phyloP scores from a whole-genome alignment of 108 stramenopile species.

The Pseudonitzschia delicatissima region DNA sequence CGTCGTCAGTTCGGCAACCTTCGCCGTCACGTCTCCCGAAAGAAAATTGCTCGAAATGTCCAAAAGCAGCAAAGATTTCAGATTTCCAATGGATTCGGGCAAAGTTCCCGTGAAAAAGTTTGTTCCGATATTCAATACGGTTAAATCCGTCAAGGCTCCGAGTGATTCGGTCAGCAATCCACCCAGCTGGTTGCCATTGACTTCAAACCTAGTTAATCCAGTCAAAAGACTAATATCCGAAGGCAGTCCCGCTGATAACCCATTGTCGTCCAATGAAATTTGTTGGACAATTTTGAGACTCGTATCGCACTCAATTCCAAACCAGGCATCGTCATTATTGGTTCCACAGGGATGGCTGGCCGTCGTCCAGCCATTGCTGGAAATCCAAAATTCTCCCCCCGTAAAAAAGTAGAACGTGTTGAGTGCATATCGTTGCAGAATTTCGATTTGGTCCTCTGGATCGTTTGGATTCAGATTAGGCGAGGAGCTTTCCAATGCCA shows the following conservation, averaged over 20 bases:
- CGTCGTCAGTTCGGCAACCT: conserved; percentile 19
- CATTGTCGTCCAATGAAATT: conserved; percentile 25
- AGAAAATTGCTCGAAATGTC: conserved; percentile 32
- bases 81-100: conserved; percentile 44
- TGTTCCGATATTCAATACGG: conserved; percentile 43
- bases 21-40: conserved; percentile 13
- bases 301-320: conserved; percentile 28
- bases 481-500: conserved; percentile 8
- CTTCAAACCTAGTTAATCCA: conserved; percentile 12
- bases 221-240: conserved; percentile 53
- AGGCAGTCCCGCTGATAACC: conserved; percentile 47
- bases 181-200: conserved; percentile 38
- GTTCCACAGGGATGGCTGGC: conserved; percentile 17
- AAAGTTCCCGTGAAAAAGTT: conserved; percentile 63
- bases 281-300: conserved; percentile 2
- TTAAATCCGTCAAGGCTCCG: conserved; percentile 44
- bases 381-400: conserved; percentile 51
- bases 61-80: conserved; percentile 33
- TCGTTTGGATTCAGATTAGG: conserved; percentile 27
- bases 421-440: conserved; percentile 51
- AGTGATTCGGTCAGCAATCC: conserved; percentile 58
- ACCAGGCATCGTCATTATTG: conserved; percentile 21
- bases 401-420: conserved; percentile 52
- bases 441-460: conserved; percentile 21
- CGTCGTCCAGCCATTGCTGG: conserved; percentile 24